phyloP scores from a whole-genome alignment of 2,329 filamentous ascomycete genomes.

The Penicillium sp. region DNA sequence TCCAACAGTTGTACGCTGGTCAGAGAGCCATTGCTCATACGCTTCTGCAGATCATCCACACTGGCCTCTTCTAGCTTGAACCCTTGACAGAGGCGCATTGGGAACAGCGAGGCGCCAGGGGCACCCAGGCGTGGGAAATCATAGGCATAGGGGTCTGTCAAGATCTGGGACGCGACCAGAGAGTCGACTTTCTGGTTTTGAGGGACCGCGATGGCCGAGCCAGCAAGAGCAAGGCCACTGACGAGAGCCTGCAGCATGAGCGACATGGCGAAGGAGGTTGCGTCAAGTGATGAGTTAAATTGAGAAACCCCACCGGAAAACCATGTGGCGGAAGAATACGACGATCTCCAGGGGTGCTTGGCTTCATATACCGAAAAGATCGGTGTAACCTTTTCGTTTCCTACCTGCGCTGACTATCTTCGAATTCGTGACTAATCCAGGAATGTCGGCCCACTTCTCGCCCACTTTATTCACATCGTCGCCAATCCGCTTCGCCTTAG shows the following conservation, averaged over 20 bases:
- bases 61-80: constrained; percentile 69
- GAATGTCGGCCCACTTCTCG: constrained; percentile 1
- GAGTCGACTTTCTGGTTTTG: constrained; percentile 20
- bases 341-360: constrained; percentile 19
- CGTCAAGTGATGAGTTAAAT: constrained; percentile 1
- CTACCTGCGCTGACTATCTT: not conserved
- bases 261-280: constrained; percentile 17
- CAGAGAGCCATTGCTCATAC: constrained; percentile 58
- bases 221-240: constrained; percentile 28
- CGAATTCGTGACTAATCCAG: constrained; percentile 15
- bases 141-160: constrained; percentile 37
- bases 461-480: not conserved
- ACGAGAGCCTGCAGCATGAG: constrained; percentile 25
- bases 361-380: constrained; percentile 17
- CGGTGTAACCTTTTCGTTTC: not conserved
- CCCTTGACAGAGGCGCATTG: constrained; percentile 64
- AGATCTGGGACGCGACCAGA: constrained; percentile 40
- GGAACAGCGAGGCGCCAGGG: constrained; percentile 53
- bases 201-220: constrained; percentile 21
- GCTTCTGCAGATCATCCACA: constrained; percentile 67
- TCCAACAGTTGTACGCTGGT: constrained; percentile 61
- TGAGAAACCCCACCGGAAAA: constrained; percentile 18
- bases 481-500: not conserved
- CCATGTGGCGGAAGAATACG: constrained; percentile 23
- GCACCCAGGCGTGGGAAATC: constrained; percentile 45